phyloP scores from a whole-genome alignment of 106 monocot genomes.

The Dioscorea alata region DNA sequence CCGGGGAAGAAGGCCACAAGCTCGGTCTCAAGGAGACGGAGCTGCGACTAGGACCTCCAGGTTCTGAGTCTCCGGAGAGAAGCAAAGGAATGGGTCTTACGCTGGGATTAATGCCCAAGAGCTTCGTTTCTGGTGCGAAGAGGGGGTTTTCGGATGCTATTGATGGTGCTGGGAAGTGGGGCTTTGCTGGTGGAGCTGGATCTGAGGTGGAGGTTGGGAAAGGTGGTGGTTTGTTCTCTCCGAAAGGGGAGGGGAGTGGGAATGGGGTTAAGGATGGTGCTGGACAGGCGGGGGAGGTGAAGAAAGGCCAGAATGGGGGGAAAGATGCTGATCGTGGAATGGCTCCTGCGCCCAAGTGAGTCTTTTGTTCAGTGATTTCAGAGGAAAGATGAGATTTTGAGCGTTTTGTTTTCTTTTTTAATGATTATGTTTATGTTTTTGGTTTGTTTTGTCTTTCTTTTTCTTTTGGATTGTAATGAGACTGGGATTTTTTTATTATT shows the following conservation, averaged over 20 bases:
- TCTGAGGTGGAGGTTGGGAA: conserved; percentile 16
- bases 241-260: background rate
- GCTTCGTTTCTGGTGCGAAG: conserved; percentile 46
- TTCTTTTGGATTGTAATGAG: too few species aligned
- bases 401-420: background rate
- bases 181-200: conserved; percentile 4
- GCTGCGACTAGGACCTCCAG: conserved; percentile 76
- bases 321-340: conserved; percentile 12
- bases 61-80: conserved; percentile 56
- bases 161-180: conserved; percentile 3
- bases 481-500: too few species aligned
- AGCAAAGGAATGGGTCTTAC: conserved; percentile 17
- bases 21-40: conserved; percentile 56
- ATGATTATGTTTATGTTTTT: background rate
- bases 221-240: conserved; percentile 9
- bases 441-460: too few species aligned
- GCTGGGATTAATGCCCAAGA: conserved; percentile 29
- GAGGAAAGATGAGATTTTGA: background rate
- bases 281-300: conserved; percentile 9
- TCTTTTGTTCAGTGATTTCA: background rate
- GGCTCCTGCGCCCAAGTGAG: conserved; percentile 60
- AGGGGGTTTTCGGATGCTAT: conserved; percentile 42
- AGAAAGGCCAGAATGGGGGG: conserved; percentile 19
- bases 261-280: conserved; percentile 2
- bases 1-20: background rate